Base-by-base conservation (phyloP, 495 filamentous ascomycete species). In the Penicillium simplicissimum region DNA sequence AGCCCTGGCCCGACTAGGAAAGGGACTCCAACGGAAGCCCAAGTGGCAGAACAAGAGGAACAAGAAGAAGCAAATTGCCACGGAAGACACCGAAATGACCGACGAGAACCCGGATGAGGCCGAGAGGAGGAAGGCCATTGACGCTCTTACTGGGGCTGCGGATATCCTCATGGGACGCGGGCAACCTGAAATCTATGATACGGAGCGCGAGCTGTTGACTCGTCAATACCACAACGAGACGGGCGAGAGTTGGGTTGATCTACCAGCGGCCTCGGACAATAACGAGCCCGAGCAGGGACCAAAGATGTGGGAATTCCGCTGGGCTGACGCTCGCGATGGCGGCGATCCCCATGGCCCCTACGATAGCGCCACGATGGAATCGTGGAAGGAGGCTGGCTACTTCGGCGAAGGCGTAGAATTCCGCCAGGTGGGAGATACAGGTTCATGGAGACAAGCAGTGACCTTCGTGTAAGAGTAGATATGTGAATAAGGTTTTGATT, bases 401-500 rank as follows among this genome's bases (percentile, higher is more conserved):
- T 98, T 98, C 77, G 92, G 88, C 2, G 91, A 96, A 65, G 94
- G 91, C 0, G 91, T 96, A 25, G 94, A 98, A 71, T 98, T 98
- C 69, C 80, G 89, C 55, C 80, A 74, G 43, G 84, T 78, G 6
- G 87, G 85, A 13, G 82, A 84, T 33, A 77, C 82, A 28, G 69
- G 68, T 40, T 71, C 74, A 35, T 97, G 93, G 93, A 85, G 72
- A 42, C 75, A 80, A 42, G 62, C 81, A 14, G 84, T 82, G 17
- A 79, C 78, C 57, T 93, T 93, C 82, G 77, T 84, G 69, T 87
- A 70, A 83, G 55, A 62, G 21, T 55, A 34, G 42, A 40, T 57
- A 58, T 62, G 40, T 21, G 49, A 57, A 52, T 56, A 62, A 59
- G 53, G 40, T 57, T 23, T 60, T 33, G 67, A 62, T 66, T 69